Base-by-base conservation (phyloP, 805 yeast genomes). In the Lipomyces sp. region DNA sequence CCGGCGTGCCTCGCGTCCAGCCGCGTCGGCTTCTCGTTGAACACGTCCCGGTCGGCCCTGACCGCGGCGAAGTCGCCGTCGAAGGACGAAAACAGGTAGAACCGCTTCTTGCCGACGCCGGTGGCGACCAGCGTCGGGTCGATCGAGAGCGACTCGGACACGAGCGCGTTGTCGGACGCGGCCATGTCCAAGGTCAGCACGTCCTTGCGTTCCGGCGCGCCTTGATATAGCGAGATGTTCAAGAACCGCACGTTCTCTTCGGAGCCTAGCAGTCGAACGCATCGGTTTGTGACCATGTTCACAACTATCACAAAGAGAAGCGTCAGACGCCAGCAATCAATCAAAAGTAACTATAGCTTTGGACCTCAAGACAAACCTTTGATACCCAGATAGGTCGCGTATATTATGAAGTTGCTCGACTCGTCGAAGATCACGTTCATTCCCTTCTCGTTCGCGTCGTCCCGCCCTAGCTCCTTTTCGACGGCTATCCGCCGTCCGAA, bases 91-190 rank as follows among this genome's bases (percentile, higher is more conserved):
- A 66, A 68, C 36, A 67, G 23, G 43, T 62, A 68, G 39, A 68
- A 61, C 29, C 71, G 49, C 31, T 37, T 34, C 35, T 55, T 55
- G 8, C 43, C 49, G 26, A 54, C 37, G 1, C 60, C 70, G 6
- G 68, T 64, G 16, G 67, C 62, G 39, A 66, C 43, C 14, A 68
- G 28, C 1, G 67, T 59, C 3, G 71, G 71, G 39, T 68, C 70
- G 1, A 47, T 37, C 22, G 49, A 37, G 38, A 56, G 38, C 11
- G 68, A 56, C 39, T 64, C 59, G 19, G 56, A 37, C 7, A 68
- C 55, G 10, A 68, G 55, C 28, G 61, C 61, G 41, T 68, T 68
- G n/a, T 61, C 64, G 10, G 66, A 57, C 7, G 70, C 55, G 1
- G 69, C 66, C 61, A 64, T 63, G 18, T 66, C 71, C 16, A 64